phyloP scores from a whole-genome alignment of 2,329 filamentous ascomycete genomes.

The Fusarium coffeatum region DNA sequence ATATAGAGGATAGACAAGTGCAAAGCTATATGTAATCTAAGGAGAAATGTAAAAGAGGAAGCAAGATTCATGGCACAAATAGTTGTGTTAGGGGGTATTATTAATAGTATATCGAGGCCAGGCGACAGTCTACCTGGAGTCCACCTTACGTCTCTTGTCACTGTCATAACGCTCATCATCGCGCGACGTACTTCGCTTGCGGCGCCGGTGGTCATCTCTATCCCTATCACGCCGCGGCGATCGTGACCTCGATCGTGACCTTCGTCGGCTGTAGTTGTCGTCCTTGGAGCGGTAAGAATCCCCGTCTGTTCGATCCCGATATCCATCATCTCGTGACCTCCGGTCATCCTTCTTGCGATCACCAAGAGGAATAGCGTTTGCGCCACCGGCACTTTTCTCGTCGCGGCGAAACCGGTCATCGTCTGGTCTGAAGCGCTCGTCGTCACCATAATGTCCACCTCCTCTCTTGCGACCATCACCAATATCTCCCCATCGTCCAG shows the following conservation, averaged over 20 bases:
- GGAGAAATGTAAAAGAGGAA: conserved; percentile 35
- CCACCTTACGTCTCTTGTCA: conserved; percentile 71
- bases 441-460: conserved; percentile 56
- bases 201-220: conserved; percentile 59
- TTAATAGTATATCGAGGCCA: conserved; percentile 39
- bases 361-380: conserved; percentile 77
- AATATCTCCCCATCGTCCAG: conserved; percentile 82
- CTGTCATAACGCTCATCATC: conserved; percentile 65
- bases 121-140: conserved; percentile 50
- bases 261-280: conserved; percentile 35
- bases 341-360: conserved; percentile 49
- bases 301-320: conserved; percentile 39
- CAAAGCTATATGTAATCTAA: conserved; percentile 33
- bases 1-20: conserved; percentile 62
- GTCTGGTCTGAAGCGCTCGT: conserved; percentile 77
- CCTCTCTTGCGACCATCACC: conserved; percentile 61
- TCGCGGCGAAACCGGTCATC: conserved; percentile 60
- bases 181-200: conserved; percentile 69
- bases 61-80: conserved; percentile 9
- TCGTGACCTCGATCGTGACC: conserved; percentile 59
- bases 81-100: conserved; percentile 41
- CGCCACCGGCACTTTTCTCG: conserved; percentile 66
- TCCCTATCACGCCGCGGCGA: conserved; percentile 62
- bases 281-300: conserved; percentile 41
- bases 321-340: conserved; percentile 39